phyloP scores from a whole-genome alignment of 1,284 basidiomycete genomes.

The Porodaedalea pini region DNA sequence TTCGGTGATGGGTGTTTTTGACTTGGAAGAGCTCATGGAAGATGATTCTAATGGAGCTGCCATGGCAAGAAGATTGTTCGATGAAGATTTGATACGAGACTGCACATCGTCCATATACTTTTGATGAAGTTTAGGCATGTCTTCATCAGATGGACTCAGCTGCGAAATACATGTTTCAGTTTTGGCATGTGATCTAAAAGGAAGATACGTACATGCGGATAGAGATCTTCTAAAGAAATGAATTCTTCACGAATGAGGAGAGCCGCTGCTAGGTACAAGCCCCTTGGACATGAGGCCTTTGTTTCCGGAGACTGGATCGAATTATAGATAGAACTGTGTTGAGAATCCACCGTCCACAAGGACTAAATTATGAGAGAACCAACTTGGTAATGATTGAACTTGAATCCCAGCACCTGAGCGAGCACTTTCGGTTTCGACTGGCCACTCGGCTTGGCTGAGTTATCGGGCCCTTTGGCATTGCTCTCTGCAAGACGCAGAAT shows the following conservation, averaged over 20 bases:
- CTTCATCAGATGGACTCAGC: slow-evolving; percentile 73
- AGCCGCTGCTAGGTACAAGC: slow-evolving; percentile 80
- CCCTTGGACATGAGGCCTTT: slow-evolving; percentile 61
- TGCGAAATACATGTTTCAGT: slow-evolving; percentile 32
- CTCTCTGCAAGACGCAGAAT: slow-evolving; percentile 55
- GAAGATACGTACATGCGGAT: slow-evolving; percentile 64
- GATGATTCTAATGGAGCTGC: slow-evolving; percentile 82
- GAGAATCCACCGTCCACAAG: slow-evolving; percentile 10
- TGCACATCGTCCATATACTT: slow-evolving; percentile 69
- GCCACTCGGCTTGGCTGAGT: slow-evolving; percentile 24
- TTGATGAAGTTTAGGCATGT: slow-evolving; percentile 66
- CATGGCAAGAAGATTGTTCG: slow-evolving; percentile 81
- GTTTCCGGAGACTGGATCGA: slow-evolving; percentile 49
- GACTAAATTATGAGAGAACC: slow-evolving; percentile 25
- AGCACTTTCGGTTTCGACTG: slow-evolving; percentile 58
- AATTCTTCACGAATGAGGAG: slow-evolving; percentile 87
- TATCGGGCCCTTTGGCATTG: slow-evolving; percentile 18
- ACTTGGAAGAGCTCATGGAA: slow-evolving; percentile 24
- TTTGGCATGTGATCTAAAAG: slow-evolving; percentile 21
- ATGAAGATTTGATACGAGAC: slow-evolving; percentile 61
- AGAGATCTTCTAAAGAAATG: slow-evolving; percentile 81
- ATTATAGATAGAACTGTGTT: slow-evolving; percentile 20
- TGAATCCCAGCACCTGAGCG: slow-evolving; percentile 94
- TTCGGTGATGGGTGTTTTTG: slow-evolving; percentile 22
- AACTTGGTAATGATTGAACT: slow-evolving; percentile 88